phyloP scores from a whole-genome alignment of 768 basidiomycete species.

The Termitomyces sp. region DNA sequence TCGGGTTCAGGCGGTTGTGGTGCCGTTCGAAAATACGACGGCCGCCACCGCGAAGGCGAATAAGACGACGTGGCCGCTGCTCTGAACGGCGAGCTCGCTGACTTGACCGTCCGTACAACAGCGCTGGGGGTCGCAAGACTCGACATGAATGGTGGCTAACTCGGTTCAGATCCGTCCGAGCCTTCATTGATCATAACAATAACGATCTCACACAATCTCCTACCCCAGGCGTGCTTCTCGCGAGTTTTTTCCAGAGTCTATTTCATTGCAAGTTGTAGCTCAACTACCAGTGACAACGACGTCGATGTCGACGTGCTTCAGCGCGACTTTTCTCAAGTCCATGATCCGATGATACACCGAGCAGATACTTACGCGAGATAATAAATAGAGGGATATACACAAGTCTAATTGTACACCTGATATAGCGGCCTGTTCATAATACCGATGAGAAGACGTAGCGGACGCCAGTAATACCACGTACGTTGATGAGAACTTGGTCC shows the following conservation, averaged over 20 bases:
- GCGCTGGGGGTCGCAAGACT: background rate
- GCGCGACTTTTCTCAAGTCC: too few species aligned
- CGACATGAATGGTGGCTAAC: slow-evolving; percentile 10
- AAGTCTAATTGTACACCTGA: slow-evolving; percentile 85
- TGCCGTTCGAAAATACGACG: slow-evolving; percentile 30
- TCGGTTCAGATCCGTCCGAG: slow-evolving; percentile 12
- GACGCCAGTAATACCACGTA: slow-evolving; percentile 38
- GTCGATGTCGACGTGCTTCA: too few species aligned
- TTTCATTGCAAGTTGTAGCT: too few species aligned
- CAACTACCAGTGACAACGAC: too few species aligned
- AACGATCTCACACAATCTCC: background rate
- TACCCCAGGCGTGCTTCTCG: too few species aligned
- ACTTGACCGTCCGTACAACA: slow-evolving; percentile 4
- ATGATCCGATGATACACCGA: too few species aligned
- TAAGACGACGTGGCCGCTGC: slow-evolving; percentile 7
- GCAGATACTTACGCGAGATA: background rate
- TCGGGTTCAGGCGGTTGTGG: slow-evolving; percentile 50
- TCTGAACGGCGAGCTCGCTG: slow-evolving; percentile 6
- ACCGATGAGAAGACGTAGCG: slow-evolving; percentile 2
- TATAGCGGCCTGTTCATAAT: slow-evolving; percentile 63
- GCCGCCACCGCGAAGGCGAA: background rate
- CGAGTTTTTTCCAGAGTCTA: too few species aligned
- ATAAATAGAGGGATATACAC: slow-evolving; percentile 8
- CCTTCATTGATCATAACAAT: background rate
- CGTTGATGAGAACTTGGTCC: slow-evolving; percentile 98